A percentile compares a stretch with the other conserved stretches of the same genome.
These are phyloP conservation scores for Candida golubevii DNA, from an alignment of 805 yeast genomes.

Conservation along the genomic window DNA sequence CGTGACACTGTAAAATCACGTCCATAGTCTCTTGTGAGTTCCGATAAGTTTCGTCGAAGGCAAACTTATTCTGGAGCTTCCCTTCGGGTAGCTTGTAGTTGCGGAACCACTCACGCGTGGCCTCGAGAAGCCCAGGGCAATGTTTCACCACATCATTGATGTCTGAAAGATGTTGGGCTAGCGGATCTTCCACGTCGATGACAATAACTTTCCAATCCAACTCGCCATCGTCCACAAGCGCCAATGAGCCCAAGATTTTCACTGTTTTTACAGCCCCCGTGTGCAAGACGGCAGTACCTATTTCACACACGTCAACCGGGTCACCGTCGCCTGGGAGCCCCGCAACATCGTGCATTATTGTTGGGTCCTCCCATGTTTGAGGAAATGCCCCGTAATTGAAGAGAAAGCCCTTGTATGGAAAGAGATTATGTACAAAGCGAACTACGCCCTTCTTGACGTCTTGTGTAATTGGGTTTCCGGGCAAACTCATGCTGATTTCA, in stretches of 20 bases:
- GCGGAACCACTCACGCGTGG: constrained; percentile 97
- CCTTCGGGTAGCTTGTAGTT: constrained; percentile 98
- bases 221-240: constrained; percentile 89
- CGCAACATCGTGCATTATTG: constrained; percentile 51
- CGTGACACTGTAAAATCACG: constrained; percentile 74
- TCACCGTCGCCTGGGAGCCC: constrained; percentile 78
- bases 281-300: constrained; percentile 63
- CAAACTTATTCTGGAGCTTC: constrained; percentile 93
- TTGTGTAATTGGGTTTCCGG: constrained; percentile 91
- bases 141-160: constrained; percentile 86
- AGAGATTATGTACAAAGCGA: constrained; percentile 93
- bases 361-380: constrained; percentile 80
- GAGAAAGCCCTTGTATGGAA: constrained; percentile 98
- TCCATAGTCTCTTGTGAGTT: constrained; percentile 82
- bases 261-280: constrained; percentile 82
- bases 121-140: constrained; percentile 89
- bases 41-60: constrained; percentile 92
- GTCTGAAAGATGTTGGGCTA: constrained; percentile 82
- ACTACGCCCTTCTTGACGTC: constrained; percentile 96
- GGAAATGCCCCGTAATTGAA: constrained; percentile 99
- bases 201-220: constrained; percentile 91
- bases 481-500: constrained; percentile 82
- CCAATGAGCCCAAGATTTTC: constrained; percentile 91
- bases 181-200: constrained; percentile 77
- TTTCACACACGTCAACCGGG: constrained; percentile 92